Evolutionary conservation across 1,139 yeast species (phyloP).

Genomic region (Pichia sp.): DNA sequence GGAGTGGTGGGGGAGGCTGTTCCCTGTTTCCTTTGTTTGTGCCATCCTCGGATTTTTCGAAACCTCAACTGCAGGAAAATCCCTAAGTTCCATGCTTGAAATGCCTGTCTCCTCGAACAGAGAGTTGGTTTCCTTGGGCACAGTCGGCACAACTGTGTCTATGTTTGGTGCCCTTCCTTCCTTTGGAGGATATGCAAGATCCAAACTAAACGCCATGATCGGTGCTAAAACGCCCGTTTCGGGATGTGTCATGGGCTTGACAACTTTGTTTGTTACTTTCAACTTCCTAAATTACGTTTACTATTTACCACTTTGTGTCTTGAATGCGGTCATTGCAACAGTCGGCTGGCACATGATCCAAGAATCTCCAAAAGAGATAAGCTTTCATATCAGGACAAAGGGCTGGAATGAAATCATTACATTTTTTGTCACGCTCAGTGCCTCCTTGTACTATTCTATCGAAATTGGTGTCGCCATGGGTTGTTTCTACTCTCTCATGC

Average conservation of each 20-base stretch:
- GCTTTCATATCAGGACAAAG: conserved; percentile 65
- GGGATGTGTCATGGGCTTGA: conserved; percentile 73
- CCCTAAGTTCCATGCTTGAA: conserved; percentile 62
- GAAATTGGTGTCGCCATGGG: conserved; percentile 90
- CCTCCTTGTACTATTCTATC: conserved; percentile 77
- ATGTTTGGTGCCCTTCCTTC: conserved; percentile 81
- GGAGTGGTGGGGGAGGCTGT: conserved; percentile 40
- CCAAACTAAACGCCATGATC: conserved; percentile 79
- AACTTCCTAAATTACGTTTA: conserved; percentile 62
- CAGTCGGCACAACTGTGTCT: conserved; percentile 63
- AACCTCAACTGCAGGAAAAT: conserved; percentile 88
- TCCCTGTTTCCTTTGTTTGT: conserved; percentile 63
- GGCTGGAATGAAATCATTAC: conserved; percentile 80
- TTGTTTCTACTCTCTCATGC: conserved; percentile 67
- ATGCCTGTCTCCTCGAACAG: conserved; percentile 69
- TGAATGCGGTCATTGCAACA: conserved; percentile 75
- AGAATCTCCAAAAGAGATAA: conserved; percentile 80
- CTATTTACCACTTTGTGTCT: conserved; percentile 73
- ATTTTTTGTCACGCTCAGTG: conserved; percentile 62
- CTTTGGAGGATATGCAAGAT: conserved; percentile 95
- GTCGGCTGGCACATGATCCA: conserved; percentile 78
- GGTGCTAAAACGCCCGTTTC: conserved; percentile 84
- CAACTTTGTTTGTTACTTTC: conserved; percentile 62
- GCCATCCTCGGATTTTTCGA: conserved; percentile 92
- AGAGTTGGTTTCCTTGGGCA: conserved; percentile 79